Base-by-base conservation (phyloP, 2,329 filamentous ascomycete species). In the Chaetomium sp. region DNA sequence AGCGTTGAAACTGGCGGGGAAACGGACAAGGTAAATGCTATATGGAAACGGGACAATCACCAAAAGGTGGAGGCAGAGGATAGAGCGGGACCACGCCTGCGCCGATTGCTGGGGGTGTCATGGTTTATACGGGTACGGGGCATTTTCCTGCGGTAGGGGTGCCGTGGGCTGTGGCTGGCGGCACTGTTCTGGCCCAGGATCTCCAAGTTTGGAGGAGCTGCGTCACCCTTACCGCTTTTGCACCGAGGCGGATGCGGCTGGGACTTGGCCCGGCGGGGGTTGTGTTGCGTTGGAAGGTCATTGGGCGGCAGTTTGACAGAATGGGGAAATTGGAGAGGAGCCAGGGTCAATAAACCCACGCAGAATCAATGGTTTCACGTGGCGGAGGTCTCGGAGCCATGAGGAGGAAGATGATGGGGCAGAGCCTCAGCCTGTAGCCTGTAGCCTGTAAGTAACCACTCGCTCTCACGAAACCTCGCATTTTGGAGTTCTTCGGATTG, bases 111-210 rank as follows among this genome's bases (percentile, higher is more conserved):
- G 16, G 49, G 33, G 49, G 21, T 23, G 33, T 45, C 57, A 59
- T 33, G 57, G n/a, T 50, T 59, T 59, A 59, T 59, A 59, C 57
- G 42, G 38, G 56, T 59, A 59, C 57, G 42, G 38, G 56, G 38
- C 13, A 19, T 16, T n/a, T 42, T n/a, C 16, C 7, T 12, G 33
- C 5, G 38, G 38, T n/a, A 42, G 38, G 38, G 38, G 38, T 35
- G 33, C 38, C 35, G 38, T n/a, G 38, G 38, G n/a, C 38, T 2
- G n/a, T 49, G 56, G 45, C 7, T 19, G 45, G 19, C n/a, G n/a
- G n/a, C n/a, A n/a, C 53, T 33, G 31, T 19, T 56, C 53, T 56
- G 53, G 35, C 27, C 29, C 31, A 10, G 31, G 7, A 19, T 23
- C 53, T 9, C 53, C 31, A 35, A 23, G 31, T 16, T 19, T 33